Evolutionary conservation across 768 basidiomycete species (phyloP).

Genomic region (Calocybe indica): DNA sequence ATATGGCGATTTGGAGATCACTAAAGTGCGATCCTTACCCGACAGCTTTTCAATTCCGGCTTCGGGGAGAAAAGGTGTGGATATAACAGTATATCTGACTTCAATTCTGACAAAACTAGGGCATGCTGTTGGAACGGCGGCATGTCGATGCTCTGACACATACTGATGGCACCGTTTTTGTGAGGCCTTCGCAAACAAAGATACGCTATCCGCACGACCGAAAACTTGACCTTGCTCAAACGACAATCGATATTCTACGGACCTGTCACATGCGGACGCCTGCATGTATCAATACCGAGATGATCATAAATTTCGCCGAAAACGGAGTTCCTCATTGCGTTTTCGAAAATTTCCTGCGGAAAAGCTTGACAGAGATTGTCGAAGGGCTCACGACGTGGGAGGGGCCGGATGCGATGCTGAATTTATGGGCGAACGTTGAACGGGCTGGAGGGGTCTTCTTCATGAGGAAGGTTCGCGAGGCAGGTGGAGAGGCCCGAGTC

Average conservation of each 20-base stretch:
- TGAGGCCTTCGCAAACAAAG: constrained; percentile 41
- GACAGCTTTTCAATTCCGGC: constrained; percentile 44
- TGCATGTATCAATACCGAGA: constrained; percentile 46
- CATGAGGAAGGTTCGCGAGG: constrained; percentile 25
- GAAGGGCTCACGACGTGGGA: constrained; percentile 41
- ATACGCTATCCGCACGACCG: constrained; percentile 31
- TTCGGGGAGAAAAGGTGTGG: constrained; percentile 41
- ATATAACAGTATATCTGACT: neutral
- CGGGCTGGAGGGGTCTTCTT: constrained; percentile 28
- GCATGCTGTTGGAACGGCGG: constrained; percentile 19
- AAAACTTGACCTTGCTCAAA: constrained; percentile 32
- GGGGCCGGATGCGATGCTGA: constrained; percentile 29
- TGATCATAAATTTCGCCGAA: constrained; percentile 57
- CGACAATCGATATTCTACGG: constrained; percentile 48
- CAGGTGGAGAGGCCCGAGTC: constrained; percentile 33
- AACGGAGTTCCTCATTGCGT: constrained; percentile 46
- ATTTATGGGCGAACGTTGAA: constrained; percentile 35
- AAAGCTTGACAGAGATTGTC: constrained; percentile 27
- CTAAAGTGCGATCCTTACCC: constrained; percentile 33
- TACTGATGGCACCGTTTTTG: constrained; percentile 12
- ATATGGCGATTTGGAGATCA: constrained; percentile 24
- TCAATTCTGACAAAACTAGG: constrained; percentile 18
- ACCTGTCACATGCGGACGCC: constrained; percentile 41
- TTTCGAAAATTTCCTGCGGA: constrained; percentile 33
- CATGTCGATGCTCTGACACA: too few relatives aligned